Evolutionary conservation across 306 rosid species (phyloP), one percentile per base, ranked within the genome.

Genomic region (Astragalus membranaceus): DNA sequence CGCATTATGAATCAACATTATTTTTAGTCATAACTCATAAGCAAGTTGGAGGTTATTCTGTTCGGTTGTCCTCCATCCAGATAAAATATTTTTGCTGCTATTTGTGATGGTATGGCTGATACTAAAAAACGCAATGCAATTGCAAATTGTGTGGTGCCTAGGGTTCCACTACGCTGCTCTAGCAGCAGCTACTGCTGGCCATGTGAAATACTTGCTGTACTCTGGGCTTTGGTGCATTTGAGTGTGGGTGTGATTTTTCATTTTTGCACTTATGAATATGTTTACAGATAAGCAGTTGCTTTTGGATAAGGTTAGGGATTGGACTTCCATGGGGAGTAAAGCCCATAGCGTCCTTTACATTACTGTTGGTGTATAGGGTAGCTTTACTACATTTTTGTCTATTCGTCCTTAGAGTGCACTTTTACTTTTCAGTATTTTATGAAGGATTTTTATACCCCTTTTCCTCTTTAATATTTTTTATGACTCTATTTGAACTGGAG

Each of bases 401-500:
- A 47, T 30, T 48, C 29, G 35, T 35, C 32, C 10, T 50, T 13
- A 12, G 6, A 13, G 30, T 47, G 15, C 53, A 44, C 70, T 67
- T 65, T 33, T 35, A 49, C 59, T 26, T 10, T 23, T 48, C 23
- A 12, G 15, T 35, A 33, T 48, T 23, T 23, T 49, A 35, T 6
- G 53, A 7, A 37, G 2, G 17, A 15, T n/a, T 61, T 23, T 39
- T 73, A 9, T 33, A 32, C 32, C 33, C 32, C 37, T 66, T 32
- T 65, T 37, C 15, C 50, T 16, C 36, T 14, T 7, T 3, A 3
- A 3, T 33, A 7, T 20, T 61, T 33, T 67, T 10, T 20, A n/a
- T 55, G 58, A 9, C 14, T 29, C 13, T 36, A 72, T 42, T 70
- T 80, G 72, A 75, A 35, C 67, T 62, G 57, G 52, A 26, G 5